phyloP scores from a whole-genome alignment of 225 moss, liverwort and hornwort species.

The Takakia lepidozioides region DNA sequence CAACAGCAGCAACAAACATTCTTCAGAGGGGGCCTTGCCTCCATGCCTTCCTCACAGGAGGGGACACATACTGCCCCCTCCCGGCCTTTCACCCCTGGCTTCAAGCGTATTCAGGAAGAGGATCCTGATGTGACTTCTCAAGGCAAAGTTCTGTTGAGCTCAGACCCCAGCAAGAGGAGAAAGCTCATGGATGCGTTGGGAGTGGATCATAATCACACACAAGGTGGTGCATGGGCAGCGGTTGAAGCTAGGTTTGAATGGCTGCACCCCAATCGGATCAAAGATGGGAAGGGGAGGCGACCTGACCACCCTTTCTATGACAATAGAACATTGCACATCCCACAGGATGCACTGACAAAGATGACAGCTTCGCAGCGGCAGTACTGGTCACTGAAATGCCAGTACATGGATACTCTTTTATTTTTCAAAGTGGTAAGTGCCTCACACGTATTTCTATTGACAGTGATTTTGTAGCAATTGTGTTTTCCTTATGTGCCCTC shows the following conservation, averaged over 20 bases:
- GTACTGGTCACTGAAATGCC: conserved; percentile 71
- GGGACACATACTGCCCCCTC: conserved; percentile 8
- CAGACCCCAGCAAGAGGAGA: conserved; percentile 49
- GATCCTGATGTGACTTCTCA: conserved; percentile 16
- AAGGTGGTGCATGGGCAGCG: conserved; percentile 70
- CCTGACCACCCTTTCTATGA: conserved; percentile 73
- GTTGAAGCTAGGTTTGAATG: conserved; percentile 86
- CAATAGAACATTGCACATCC: conserved; percentile 68
- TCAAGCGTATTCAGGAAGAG: conserved; percentile 60
- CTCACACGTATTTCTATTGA: neutral
- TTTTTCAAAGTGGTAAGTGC: conserved; percentile 82
- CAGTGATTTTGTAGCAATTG: too few species aligned
- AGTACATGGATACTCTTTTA: conserved; percentile 84
- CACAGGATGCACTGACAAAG: conserved; percentile 50
- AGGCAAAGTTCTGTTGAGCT: conserved; percentile 10
- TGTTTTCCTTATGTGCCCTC: too few species aligned
- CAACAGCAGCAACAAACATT: too few species aligned
- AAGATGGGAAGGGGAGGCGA: conserved; percentile 64
- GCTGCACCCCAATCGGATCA: conserved; percentile 63
- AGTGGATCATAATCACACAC: conserved; percentile 54
- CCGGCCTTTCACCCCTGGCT: conserved; percentile 29
- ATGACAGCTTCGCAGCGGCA: conserved; percentile 90
- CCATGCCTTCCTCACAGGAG: conserved; percentile 9
- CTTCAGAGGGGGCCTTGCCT: too few species aligned
- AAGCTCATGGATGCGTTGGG: conserved; percentile 68